Conservation (phyloP, 768 basidiomycete genomes). For the Lactarius trivialis region DNA sequence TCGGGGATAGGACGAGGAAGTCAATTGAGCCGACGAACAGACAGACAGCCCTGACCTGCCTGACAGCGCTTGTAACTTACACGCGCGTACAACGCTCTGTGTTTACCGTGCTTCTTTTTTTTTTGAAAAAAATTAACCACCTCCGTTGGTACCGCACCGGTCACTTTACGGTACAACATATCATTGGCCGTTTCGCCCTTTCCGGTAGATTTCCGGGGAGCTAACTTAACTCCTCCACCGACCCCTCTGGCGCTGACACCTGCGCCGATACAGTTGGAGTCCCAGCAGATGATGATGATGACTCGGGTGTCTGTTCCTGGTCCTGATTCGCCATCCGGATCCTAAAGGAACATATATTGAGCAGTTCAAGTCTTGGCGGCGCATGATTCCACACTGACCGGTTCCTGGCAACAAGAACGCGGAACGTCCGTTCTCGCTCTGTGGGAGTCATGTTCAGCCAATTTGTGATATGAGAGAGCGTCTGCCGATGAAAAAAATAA, state of each 20-base stretch:
- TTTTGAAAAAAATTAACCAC: not conserved
- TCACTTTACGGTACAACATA: not conserved
- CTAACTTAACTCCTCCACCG: not conserved
- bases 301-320: not conserved
- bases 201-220: no score
- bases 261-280: not conserved
- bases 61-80: not conserved
- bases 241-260: not conserved
- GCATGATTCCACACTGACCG: conserved; percentile 10
- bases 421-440: conserved; percentile 19
- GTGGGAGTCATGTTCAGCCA: conserved; percentile 17
- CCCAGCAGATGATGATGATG: not conserved
- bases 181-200: not conserved
- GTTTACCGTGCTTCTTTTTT: no score
- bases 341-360: not conserved
- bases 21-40: no score
- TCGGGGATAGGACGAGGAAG: not conserved
- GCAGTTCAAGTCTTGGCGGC: no score
- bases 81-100: no score
- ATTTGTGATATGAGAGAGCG: conserved; percentile 19
- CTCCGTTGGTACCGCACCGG: not conserved
- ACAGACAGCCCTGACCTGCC: not conserved
- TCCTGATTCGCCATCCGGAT: conserved; percentile 19
- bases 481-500: conserved; percentile 4
- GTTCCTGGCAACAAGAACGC: conserved; percentile 19